These are phyloP conservation scores for Fusarium penzigii DNA, from an alignment of 2,329 filamentous ascomycete species.

Conservation along the genomic window DNA sequence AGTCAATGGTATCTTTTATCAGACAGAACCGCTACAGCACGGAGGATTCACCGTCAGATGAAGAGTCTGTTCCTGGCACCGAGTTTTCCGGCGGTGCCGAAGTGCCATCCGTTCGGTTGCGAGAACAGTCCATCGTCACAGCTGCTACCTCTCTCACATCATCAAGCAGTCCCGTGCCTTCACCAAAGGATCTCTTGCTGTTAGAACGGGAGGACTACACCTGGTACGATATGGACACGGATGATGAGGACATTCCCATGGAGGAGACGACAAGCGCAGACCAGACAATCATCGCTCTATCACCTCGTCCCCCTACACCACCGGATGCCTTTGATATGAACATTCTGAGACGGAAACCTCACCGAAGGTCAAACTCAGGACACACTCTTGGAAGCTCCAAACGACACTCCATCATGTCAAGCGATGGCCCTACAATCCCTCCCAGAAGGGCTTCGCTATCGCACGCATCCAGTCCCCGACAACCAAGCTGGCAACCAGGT, in stretches of 20 bases:
- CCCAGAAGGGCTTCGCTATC: conserved; percentile 21
- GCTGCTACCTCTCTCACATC: conserved; percentile 39
- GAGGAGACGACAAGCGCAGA: conserved; percentile 10
- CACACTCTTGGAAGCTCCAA: background rate
- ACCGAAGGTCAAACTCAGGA: background rate
- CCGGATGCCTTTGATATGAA: conserved; percentile 18
- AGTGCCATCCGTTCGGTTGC: conserved; percentile 35
- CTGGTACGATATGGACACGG: conserved; percentile 42
- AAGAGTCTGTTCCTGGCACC: conserved; percentile 32
- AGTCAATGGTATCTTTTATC: conserved; percentile 38
- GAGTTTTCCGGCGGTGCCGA: conserved; percentile 35
- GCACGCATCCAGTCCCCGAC: conserved; percentile 10
- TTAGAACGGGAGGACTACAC: conserved; percentile 30
- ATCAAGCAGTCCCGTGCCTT: conserved; percentile 27
- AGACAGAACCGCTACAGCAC: conserved; percentile 21
- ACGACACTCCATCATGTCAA: conserved; percentile 15
- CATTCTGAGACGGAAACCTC: conserved; percentile 12
- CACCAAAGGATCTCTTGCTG: conserved; percentile 26
- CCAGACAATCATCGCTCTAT: conserved; percentile 19
- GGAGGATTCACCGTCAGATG: conserved; percentile 35
- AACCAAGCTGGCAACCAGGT: conserved; percentile 8
- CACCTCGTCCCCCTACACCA: conserved; percentile 35
- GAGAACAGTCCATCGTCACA: conserved; percentile 39
- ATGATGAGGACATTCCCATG: conserved; percentile 22
- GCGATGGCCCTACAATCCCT: conserved; percentile 23